Evolutionary conservation across 1,139 yeast species (phyloP).

Genomic region (Magnusiomyces paraingens): DNA sequence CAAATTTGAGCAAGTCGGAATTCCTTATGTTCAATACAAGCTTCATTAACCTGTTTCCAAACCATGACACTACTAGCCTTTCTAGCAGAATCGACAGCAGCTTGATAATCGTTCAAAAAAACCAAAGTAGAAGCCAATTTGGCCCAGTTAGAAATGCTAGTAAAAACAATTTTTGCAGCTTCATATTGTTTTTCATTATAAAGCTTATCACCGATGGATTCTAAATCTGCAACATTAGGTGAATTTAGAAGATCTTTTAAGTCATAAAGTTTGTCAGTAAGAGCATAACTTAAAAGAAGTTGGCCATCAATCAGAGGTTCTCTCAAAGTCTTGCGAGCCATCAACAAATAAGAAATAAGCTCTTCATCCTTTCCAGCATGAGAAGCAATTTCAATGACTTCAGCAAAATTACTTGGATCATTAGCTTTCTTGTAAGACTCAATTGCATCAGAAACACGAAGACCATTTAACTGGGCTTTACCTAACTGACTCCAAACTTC

Average conservation of each 20-base stretch:
- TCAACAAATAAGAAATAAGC: slow-evolving; percentile 72
- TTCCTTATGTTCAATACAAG: slow-evolving; percentile 92
- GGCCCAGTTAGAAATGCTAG: slow-evolving; percentile 87
- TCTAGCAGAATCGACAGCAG: slow-evolving; percentile 98
- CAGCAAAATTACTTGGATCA: slow-evolving; percentile 85
- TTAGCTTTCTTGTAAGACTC: slow-evolving; percentile 76
- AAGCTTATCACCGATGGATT: slow-evolving; percentile 85
- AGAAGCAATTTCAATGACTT: slow-evolving; percentile 91
- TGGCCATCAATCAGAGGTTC: slow-evolving; percentile 94
- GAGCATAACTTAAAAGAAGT: slow-evolving; percentile 78
- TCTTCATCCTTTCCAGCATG: slow-evolving; percentile 97
- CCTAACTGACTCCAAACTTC: slow-evolving; percentile 95
- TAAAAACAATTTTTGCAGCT: slow-evolving; percentile 85
- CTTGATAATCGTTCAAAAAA: slow-evolving; percentile 83
- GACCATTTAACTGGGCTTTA: slow-evolving; percentile 90
- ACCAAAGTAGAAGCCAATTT: slow-evolving; percentile 94
- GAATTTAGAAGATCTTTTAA: slow-evolving; percentile 80
- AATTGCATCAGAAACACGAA: slow-evolving; percentile 87
- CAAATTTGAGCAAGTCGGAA: slow-evolving; percentile 97
- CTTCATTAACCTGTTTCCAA: slow-evolving; percentile 97
- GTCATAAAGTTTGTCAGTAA: slow-evolving; percentile 65
- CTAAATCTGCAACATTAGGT: slow-evolving; percentile 89
- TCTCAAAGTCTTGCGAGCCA: slow-evolving; percentile 92
- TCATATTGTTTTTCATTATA: slow-evolving; percentile 77
- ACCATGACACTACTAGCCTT: slow-evolving; percentile 91